Evolutionary conservation across 1,139 yeast genomes (phyloP), one percentile per base, ranked within the genome.

Genomic region (Candida neerlandica): DNA sequence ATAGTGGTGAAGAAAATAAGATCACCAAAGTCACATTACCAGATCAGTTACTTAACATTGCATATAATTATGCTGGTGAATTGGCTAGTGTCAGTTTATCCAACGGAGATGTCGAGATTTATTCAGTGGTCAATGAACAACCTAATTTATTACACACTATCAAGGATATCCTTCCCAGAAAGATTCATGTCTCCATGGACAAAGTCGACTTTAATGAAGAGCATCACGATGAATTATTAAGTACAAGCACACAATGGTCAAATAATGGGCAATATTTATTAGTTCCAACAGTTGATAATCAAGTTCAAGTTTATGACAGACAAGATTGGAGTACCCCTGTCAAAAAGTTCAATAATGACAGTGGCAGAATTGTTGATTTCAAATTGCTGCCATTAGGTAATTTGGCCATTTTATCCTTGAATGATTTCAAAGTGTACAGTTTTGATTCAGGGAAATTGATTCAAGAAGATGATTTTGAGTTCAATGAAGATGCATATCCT

Each of bases 61-160:
- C 90, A 0, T 90, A 85, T 62, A 85, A 83, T 61, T 70, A 77
- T 4, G 73, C 77, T 6, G 86, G 86, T 3, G 87, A 82, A 56
- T 46, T 48, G 16, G 35, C 47, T 4, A 45, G 52, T 41, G 44
- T 53, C 16, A 48, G 91, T 14, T 76, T 86, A 47, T 73, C 88
- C 9, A 86, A 83, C 65, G 96, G 97, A 10, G 75, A 73, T 38
- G 68, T 90, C 23, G 78, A 81, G 41, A 70, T 94, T 42, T 89
- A 78, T 60, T 84, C 90, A 0, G 78, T 86, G 32, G 76, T 67
- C 39, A 74, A 73, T 52, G 80, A 75, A 56, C 57, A 57, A 21
- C 77, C 76, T 10, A 64, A 59, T 40, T 58, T 73, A 44, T 54
- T 70, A 11, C 69, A 80, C 43, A 73, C 78, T 1, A 63, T 86